phyloP scores from a whole-genome alignment of 306 rosid species.

The Lathyrus oleraceus region DNA sequence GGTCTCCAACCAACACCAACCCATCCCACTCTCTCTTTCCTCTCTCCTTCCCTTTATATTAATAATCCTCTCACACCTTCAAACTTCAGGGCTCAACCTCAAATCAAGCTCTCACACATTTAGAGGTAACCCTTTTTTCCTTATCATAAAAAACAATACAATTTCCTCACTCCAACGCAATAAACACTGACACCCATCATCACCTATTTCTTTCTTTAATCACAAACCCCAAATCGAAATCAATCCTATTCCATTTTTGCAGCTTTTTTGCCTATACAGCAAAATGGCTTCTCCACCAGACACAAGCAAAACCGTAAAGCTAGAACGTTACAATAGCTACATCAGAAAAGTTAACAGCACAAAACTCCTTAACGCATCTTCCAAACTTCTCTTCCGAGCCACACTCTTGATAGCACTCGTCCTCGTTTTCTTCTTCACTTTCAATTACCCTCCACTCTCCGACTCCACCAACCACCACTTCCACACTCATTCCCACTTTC shows the following conservation, averaged over 20 bases:
- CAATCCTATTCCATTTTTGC: neutral
- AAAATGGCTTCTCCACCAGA: slow-evolving; percentile 89
- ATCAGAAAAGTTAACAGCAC: slow-evolving; percentile 80
- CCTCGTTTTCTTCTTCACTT: slow-evolving; percentile 71
- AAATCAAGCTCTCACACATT: slow-evolving; percentile 38
- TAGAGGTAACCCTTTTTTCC: slow-evolving; percentile 19
- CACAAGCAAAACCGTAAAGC: slow-evolving; percentile 83
- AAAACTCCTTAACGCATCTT: slow-evolving; percentile 78
- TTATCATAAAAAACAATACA: neutral
- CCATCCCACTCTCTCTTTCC: slow-evolving; percentile 10
- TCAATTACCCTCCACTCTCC: slow-evolving; percentile 73
- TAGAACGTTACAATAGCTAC: slow-evolving; percentile 90
- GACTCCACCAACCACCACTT: slow-evolving; percentile 9
- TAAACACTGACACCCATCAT: neutral
- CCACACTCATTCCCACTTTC: slow-evolving; percentile 51
- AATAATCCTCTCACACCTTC: slow-evolving; percentile 38
- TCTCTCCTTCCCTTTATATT: slow-evolving; percentile 51
- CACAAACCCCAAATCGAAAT: neutral
- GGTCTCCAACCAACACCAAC: slow-evolving; percentile 72
- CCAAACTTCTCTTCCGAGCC: slow-evolving; percentile 85
- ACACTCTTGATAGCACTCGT: slow-evolving; percentile 68
- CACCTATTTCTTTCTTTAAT: neutral
- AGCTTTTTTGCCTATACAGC: neutral
- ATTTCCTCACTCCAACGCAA: neutral
- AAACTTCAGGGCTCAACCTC: slow-evolving; percentile 63